These are phyloP conservation scores for Botrytis deweyae DNA, from an alignment of 2,329 filamentous ascomycete species.

Conservation along the genomic window DNA sequence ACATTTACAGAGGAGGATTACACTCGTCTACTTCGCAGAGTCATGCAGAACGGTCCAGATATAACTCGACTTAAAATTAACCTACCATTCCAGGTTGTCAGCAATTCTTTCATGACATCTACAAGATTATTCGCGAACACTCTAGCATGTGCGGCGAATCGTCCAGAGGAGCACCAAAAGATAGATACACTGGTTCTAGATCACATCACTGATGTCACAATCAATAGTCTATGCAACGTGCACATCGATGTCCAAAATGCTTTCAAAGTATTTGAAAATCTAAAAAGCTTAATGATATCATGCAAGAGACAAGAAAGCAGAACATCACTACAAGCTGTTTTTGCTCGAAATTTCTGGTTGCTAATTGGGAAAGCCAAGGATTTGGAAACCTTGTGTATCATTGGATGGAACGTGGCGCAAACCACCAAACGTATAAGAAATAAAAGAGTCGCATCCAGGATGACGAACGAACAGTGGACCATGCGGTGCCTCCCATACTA, in stretches of 20 bases:
- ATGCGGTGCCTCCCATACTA: conserved; percentile 38
- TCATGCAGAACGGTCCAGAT: conserved; percentile 48
- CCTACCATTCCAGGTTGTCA: conserved; percentile 53
- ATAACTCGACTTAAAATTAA: conserved; percentile 50
- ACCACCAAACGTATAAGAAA: conserved; percentile 29
- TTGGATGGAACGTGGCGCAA: conserved; percentile 42
- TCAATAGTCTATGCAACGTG: conserved; percentile 52
- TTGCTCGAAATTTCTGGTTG: conserved; percentile 51
- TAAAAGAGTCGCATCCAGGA: conserved; percentile 15
- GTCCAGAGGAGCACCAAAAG: conserved; percentile 46
- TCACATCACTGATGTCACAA: conserved; percentile 49
- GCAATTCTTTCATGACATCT: conserved; percentile 46
- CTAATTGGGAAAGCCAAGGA: conserved; percentile 47
- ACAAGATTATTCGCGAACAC: conserved; percentile 55
- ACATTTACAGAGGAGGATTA: conserved; percentile 54
- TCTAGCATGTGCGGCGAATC: conserved; percentile 48
- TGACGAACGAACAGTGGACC: conserved; percentile 27
- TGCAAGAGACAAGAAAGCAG: conserved; percentile 47
- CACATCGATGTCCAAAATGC: conserved; percentile 52
- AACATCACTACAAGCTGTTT: conserved; percentile 41
- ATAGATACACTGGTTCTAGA: conserved; percentile 51
- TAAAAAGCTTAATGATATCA: conserved; percentile 49
- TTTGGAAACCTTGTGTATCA: conserved; percentile 49
- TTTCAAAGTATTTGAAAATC: conserved; percentile 43
- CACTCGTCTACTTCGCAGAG: conserved; percentile 42